These are phyloP conservation scores for Obelidium mucronatum DNA, from an alignment of 192 early-diverging fungal species.

Conservation along the genomic window DNA sequence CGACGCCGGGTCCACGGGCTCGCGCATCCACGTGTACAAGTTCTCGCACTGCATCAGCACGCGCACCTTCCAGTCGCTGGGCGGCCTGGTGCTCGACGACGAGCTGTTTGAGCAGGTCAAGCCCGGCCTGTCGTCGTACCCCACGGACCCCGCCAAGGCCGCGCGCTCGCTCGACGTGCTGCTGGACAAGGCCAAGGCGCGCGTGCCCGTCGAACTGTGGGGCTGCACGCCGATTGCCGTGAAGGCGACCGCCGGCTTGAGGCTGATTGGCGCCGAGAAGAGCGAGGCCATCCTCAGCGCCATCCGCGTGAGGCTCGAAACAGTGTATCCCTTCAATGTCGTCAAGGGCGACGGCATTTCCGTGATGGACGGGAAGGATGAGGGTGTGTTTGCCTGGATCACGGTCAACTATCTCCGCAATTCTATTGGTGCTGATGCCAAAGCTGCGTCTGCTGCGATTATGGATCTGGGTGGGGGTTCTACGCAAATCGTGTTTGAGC, in stretches of 20 bases:
- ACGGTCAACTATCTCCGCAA: slow-evolving; percentile 92
- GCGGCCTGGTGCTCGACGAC: slow-evolving; percentile 69
- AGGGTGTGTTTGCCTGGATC: slow-evolving; percentile 99
- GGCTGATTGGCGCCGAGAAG: slow-evolving; percentile 76
- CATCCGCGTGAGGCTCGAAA: slow-evolving; percentile 71
- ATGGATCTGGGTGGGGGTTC: slow-evolving; percentile 97
- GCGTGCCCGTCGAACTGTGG: slow-evolving; percentile 73
- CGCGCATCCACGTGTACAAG: slow-evolving; percentile 95
- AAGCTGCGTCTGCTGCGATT: slow-evolving; percentile 78
- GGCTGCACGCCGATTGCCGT: slow-evolving; percentile 90
- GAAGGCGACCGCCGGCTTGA: slow-evolving; percentile 92
- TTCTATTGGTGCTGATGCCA: slow-evolving; percentile 61
- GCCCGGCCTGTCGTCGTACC: slow-evolving; percentile 84
- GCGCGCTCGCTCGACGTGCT: slow-evolving; percentile 83
- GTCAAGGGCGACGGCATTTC: slow-evolving; percentile 71
- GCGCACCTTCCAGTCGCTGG: not conserved
- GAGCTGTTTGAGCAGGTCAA: slow-evolving; percentile 87
- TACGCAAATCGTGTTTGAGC: slow-evolving; percentile 98
- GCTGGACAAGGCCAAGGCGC: slow-evolving; percentile 75
- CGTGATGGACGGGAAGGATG: slow-evolving; percentile 96
- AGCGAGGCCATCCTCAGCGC: slow-evolving; percentile 77
- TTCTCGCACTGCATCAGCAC: slow-evolving; percentile 90
- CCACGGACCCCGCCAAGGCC: slow-evolving; percentile 74
- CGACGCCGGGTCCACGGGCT: slow-evolving; percentile 96
- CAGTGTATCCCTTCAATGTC: slow-evolving; percentile 83